Percentiles rank a stretch among this genome's conserved stretches.
Conservation (phyloP, 2,329 filamentous ascomycete species). For the Botryosphaeria dothidea region DNA sequence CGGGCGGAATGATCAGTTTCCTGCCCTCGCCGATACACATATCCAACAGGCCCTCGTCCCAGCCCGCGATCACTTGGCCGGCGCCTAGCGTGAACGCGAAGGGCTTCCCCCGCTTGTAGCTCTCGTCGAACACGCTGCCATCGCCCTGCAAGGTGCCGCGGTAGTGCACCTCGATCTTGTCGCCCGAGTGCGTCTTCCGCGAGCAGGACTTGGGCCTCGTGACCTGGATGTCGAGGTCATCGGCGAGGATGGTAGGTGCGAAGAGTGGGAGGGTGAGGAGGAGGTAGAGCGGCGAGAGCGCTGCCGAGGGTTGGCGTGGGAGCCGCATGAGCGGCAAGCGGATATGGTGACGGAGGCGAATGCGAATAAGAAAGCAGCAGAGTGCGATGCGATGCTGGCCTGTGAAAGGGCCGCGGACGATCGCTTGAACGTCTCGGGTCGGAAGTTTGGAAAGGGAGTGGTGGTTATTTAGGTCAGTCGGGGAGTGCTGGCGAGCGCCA, state of each 20-base stretch:
- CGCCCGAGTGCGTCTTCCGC: conserved; percentile 69
- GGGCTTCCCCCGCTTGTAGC: conserved; percentile 76
- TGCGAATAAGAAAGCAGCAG: neutral
- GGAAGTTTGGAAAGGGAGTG: neutral
- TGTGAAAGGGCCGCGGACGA: neutral
- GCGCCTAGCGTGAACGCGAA: conserved; percentile 78
- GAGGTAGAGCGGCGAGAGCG: conserved; percentile 32
- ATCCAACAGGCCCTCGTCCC: conserved; percentile 87
- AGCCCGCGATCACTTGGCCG: conserved; percentile 92
- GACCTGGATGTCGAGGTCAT: conserved; percentile 66
- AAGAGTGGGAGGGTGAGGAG: conserved; percentile 48
- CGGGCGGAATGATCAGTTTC: conserved; percentile 86
- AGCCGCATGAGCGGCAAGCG: conserved; percentile 18
- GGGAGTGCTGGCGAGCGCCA: conserved; percentile 8
- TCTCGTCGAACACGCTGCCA: conserved; percentile 57
- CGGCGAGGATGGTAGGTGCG: conserved; percentile 47
- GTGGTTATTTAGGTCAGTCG: neutral
- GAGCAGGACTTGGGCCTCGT: conserved; percentile 74
- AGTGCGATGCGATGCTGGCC: neutral
- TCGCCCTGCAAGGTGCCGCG: conserved; percentile 72
- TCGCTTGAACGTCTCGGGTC: neutral
- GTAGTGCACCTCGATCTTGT: conserved; percentile 86
- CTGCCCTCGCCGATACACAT: conserved; percentile 98
- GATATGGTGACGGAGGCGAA: neutral
- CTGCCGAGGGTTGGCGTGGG: conserved; percentile 6